Evolutionary conservation across 805 yeast genomes (phyloP), one percentile per base, ranked within the genome.

Genomic region (Hanseniaspora lindneri): DNA sequence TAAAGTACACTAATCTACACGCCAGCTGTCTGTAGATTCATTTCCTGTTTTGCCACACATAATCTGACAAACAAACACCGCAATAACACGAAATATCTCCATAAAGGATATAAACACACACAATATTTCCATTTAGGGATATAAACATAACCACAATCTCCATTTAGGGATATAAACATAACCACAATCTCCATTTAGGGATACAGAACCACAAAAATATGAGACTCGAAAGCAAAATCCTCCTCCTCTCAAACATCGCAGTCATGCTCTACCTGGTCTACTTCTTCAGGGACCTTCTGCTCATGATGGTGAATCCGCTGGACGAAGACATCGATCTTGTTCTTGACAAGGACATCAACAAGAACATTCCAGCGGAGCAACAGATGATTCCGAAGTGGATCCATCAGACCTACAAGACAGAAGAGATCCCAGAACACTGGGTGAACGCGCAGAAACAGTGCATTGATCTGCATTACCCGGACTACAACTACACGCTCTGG

Each of bases 331-430:
- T 23, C 7, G 49, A 46, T 20, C 24, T 46, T 8, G 36, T 39
- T 4, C 32, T 39, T 19, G 49, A 46, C 19, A 32, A 37, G 13
- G 49, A 46, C 13, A 46, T 46, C 9, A 46, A 39, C 43, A n/a
- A 59, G 64, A 30, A 41, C 16, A 7, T 36, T 6, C 59, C 66
- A 19, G 65, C 63, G 17, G 66, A 67, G 50, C 77, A 78, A 9
- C 72, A 72, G 51, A 60, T 81, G 33, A 85, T 87, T 40, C 96
- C 96, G 33, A 83, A 82, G 58, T 86, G 87, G 60, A 86, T 88
- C 49, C 96, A 88, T 61, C 96, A 88, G 63, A 88, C 96, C 13
- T 88, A 88, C 65, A 87, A 83, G 61, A 82, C 84, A 19, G 72
- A 68, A 13, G 73, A 79, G 19, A 75, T 87, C 14, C 96, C 96